Evolutionary conservation across 1,139 yeast genomes (phyloP), one percentile per base, ranked within the genome.

Genomic region (Debaryomyces sp.): DNA sequence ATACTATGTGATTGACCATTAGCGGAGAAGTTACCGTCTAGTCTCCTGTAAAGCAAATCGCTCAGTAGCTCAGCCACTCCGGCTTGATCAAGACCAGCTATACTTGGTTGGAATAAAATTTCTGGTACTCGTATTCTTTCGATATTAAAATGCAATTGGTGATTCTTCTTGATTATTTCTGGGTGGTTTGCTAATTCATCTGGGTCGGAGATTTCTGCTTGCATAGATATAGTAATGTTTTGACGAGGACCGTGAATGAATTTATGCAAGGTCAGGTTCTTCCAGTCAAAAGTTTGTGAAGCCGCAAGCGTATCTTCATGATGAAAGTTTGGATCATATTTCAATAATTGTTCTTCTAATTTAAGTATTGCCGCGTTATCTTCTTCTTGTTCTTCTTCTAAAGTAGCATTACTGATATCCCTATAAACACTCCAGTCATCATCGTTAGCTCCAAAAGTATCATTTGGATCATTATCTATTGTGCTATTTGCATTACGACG

Each of bases 31-130:
- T 75, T 77, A 0, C 82, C 79, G 32, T 80, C 83, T 44, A 86
- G 73, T 56, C 92, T 77, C 47, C 83, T 80, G 43, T 80, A 61
- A 5, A 92, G 62, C n/a, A 90, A 76, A 53, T 85, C 89, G 55
- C 85, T 87, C 52, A 85, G 78, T 39, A 91, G 68, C 66, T 95
- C 99, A 17, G 81, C 64, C 9, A 95, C 75, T 21, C 98, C 98
- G 0, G 98, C 96, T 67, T 92, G 98, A 65, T 95, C 99, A 30
- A 91, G 73, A n/a, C 99, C 99, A 0, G 96, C 97, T 54, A 94
- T 90, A 12, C 85, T 80, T n/a, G 99, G 99, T 64, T 92, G 96
- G 68, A 94, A 92, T 45, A 90, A 64, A 1, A 92, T 85, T 66
- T 95, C 99, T 0, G 98, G 97, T 1, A 92, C 90, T 50, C 96